Evolutionary conservation across 176 grass and related monocot genomes (phyloP).

Genomic region (Poa annua): DNA sequence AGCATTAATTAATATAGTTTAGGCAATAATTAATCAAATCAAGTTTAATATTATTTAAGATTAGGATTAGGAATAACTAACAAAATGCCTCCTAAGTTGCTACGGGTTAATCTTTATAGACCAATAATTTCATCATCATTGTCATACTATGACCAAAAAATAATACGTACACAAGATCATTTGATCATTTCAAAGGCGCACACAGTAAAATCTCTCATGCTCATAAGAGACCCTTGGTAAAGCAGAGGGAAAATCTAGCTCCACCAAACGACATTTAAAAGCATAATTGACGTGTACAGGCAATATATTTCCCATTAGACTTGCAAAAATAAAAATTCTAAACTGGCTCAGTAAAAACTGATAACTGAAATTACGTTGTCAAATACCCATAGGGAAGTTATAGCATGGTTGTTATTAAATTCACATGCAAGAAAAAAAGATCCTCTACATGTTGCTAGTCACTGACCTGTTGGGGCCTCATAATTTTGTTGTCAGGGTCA

Average conservation of each 20-base stretch:
- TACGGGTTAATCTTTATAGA: too few relatives aligned
- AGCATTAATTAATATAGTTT: too few relatives aligned
- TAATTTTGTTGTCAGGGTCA: constrained; percentile 96
- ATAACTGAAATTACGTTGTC: not conserved
- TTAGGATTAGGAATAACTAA: too few relatives aligned
- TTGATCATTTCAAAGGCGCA: not conserved
- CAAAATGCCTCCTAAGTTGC: too few relatives aligned
- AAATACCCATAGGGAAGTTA: not conserved
- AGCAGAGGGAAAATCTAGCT: not conserved
- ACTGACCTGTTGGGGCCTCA: constrained; percentile 95
- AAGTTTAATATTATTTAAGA: too few relatives aligned
- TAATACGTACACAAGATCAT: not conserved
- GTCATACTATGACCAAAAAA: too few relatives aligned
- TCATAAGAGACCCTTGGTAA: not conserved
- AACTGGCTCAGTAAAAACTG: not conserved
- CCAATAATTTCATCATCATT: too few relatives aligned
- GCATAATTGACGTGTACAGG: too few relatives aligned
- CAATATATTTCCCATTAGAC: too few relatives aligned
- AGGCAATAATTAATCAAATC: too few relatives aligned
- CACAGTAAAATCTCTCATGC: not conserved
- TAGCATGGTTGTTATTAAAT: not conserved
- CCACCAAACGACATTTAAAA: not conserved
- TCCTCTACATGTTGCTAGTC: not conserved
- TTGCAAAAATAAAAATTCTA: not conserved
- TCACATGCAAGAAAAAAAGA: not conserved